A percentile compares a stretch with the other conserved stretches of the same genome.
Conservation (phyloP, 495 filamentous ascomycete species). For the Terfezia claveryi region DNA sequence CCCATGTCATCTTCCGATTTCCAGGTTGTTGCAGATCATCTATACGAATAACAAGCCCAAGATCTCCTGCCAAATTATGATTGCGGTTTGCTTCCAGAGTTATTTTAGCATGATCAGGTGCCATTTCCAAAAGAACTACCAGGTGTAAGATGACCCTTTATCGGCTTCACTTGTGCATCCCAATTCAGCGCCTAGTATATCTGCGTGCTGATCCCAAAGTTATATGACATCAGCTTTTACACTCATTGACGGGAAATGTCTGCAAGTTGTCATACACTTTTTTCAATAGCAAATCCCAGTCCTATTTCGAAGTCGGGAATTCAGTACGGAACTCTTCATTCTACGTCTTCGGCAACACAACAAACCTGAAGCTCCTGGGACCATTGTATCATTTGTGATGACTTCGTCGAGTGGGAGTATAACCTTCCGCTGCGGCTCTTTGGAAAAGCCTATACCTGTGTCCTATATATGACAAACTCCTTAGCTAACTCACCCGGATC, state of each 20-base stretch:
- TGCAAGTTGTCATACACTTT: no score
- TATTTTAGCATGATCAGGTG: background rate
- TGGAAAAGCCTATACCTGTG: slow-evolving; percentile 12
- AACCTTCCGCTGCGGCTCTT: slow-evolving; percentile 3
- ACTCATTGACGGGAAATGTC: no score
- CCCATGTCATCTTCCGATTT: background rate
- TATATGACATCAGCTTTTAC: no score
- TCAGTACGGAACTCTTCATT: no score
- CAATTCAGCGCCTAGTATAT: background rate
- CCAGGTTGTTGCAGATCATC: slow-evolving; percentile 6
- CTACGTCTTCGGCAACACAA: no score
- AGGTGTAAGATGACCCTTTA: background rate
- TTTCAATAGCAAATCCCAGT: no score
- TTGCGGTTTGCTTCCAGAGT: background rate
- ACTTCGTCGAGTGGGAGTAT: slow-evolving; percentile 9
- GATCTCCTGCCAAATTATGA: background rate
- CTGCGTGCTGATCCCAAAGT: background rate
- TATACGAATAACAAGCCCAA: slow-evolving; percentile 13
- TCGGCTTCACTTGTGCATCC: background rate
- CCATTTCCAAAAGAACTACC: background rate
- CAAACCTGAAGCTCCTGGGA: background rate
- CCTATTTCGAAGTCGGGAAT: no score
- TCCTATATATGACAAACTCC: slow-evolving; percentile 4
- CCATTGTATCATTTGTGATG: background rate
- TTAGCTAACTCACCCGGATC: no score